Conservation (phyloP, 2,329 filamentous ascomycete genomes). For the Fonsecaea monophora region DNA sequence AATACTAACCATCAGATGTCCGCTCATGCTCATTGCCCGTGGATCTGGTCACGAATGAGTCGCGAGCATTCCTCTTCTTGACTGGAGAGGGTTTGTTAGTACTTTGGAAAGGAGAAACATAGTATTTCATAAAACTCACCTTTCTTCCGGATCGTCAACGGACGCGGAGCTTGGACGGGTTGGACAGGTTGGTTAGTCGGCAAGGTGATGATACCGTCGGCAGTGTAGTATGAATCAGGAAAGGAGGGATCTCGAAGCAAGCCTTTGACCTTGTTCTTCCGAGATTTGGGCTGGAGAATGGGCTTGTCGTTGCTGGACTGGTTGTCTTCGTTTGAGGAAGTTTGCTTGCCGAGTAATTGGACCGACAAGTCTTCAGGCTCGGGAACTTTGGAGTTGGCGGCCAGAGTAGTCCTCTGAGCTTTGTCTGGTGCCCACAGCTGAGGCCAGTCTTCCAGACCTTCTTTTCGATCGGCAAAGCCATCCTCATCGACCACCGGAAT, state of each 20-base stretch:
- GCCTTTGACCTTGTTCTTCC: conserved; percentile 18
- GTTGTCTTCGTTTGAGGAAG: neutral
- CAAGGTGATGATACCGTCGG: conserved; percentile 10
- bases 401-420: neutral
- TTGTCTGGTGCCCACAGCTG: conserved; percentile 14
- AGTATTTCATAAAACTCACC: neutral
- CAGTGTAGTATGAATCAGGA: neutral
- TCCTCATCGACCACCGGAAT: conserved; percentile 17
- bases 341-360: conserved; percentile 9
- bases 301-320: conserved; percentile 10
- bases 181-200: conserved; percentile 17
- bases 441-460: conserved; percentile 22
- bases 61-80: conserved; percentile 28
- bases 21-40: conserved; percentile 3
- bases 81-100: conserved; percentile 11
- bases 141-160: conserved; percentile 19
- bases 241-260: conserved; percentile 5
- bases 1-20: conserved; percentile 22
- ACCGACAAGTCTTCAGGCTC: conserved; percentile 5
- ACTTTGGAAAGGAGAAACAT: neutral
- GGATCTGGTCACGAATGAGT: conserved; percentile 29
- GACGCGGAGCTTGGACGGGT: conserved; percentile 6
- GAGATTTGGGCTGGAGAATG: conserved; percentile 30
- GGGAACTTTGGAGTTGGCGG: neutral
- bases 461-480: conserved; percentile 12